Conservation (phyloP, 306 rosid species). For the Mucuna pruriens region DNA sequence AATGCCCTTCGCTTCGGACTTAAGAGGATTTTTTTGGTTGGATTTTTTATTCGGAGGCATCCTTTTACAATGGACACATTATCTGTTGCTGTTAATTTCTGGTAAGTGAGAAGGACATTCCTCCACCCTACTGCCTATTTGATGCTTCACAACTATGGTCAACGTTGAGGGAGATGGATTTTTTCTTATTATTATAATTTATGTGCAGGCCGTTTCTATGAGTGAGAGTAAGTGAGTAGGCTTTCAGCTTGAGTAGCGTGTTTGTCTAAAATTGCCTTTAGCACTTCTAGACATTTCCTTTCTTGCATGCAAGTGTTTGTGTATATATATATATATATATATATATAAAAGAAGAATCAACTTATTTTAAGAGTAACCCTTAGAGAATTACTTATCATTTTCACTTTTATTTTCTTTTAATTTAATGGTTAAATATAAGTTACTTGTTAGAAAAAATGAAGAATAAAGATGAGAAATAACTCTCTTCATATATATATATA, state of each 20-base stretch:
- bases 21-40: constrained; percentile 92
- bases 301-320: too few relatives aligned
- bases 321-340: too few relatives aligned
- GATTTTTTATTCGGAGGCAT: constrained; percentile 89
- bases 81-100: constrained; percentile 91
- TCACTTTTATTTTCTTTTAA: too few relatives aligned
- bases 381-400: too few relatives aligned
- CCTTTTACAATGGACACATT: constrained; percentile 93
- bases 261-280: neutral
- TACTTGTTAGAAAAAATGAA: too few relatives aligned
- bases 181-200: neutral
- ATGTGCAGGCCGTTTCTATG: neutral
- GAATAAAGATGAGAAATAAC: too few relatives aligned
- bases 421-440: too few relatives aligned
- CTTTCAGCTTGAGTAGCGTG: neutral
- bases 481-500: neutral
- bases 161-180: constrained; percentile 1
- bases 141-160: neutral
- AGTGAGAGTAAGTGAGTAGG: neutral
- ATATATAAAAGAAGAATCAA: too few relatives aligned
- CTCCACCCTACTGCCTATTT: neutral
- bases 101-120: constrained; percentile 54
- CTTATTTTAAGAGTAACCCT: too few relatives aligned
- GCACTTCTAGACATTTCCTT: too few relatives aligned
- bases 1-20: constrained; percentile 94